A percentile compares a stretch with the other conserved stretches of the same genome.
Conservation (phyloP, 129 eudicot species). For the Daucus carota region DH1_v3.0 NC_030385.2:41067001-41067500, state of each 20-base stretch:
- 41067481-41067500: constrained; percentile 19
- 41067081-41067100: background rate
- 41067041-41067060: background rate
- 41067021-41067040: background rate
- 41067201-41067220: background rate
- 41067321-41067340: background rate
- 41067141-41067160: constrained; percentile 46
- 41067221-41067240: background rate
- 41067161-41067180: constrained; percentile 68
- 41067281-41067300: background rate
- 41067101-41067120: constrained; percentile 81
- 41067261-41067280: background rate
- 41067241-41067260: background rate
- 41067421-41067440: constrained; percentile 36
- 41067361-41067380: background rate
- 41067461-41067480: constrained; percentile 22
- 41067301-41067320: background rate
- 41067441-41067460: constrained; percentile 39
- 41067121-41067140: constrained; percentile 91
- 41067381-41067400: background rate
- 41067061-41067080: background rate
- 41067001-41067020: background rate
- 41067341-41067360: background rate
- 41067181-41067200: constrained; percentile 86
- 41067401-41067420: background rate